Percentiles rank a stretch among this genome's conserved stretches.
These are phyloP conservation scores for Candida sanyiensis DNA, from an alignment of 805 yeast species.

Conservation along the genomic window DNA sequence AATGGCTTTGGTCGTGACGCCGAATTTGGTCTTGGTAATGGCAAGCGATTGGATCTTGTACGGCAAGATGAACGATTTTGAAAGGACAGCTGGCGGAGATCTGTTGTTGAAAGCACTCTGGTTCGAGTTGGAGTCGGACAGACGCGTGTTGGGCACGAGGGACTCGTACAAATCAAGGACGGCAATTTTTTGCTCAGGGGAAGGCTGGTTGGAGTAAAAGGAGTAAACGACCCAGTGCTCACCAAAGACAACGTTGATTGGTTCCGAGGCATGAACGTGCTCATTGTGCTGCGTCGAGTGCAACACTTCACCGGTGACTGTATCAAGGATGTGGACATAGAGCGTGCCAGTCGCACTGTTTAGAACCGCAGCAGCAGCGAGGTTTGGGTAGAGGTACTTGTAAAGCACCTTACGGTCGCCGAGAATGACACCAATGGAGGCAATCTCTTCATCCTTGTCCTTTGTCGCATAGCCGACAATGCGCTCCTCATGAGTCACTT, in stretches of 20 bases:
- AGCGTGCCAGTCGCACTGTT: constrained; percentile 30
- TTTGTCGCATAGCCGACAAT: constrained; percentile 37
- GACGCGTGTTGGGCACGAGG: constrained; percentile 41
- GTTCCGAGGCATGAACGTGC: constrained; percentile 35
- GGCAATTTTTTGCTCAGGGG: constrained; percentile 50
- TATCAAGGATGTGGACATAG: constrained; percentile 53
- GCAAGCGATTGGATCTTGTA: constrained; percentile 47
- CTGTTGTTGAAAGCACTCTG: constrained; percentile 31
- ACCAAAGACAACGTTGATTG: constrained; percentile 54
- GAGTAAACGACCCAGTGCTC: constrained; percentile 82
- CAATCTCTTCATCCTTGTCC: constrained; percentile 35
- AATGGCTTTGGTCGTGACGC: constrained; percentile 64
- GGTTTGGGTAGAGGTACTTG: constrained; percentile 75
- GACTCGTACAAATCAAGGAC: constrained; percentile 81
- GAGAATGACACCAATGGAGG: constrained; percentile 62
- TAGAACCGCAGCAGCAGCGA: constrained; percentile 46
- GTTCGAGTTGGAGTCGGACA: constrained; percentile 19
- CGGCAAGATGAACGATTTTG: constrained; percentile 60
- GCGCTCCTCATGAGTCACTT: constrained; percentile 27
- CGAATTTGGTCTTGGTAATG: constrained; percentile 54
- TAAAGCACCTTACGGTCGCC: constrained; percentile 71
- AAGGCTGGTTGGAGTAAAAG: constrained; percentile 45
- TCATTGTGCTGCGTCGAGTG: constrained; percentile 38
- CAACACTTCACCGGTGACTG: constrained; percentile 61
- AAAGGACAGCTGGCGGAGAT: constrained; percentile 41